Conservation (phyloP, 73 alveolate genomes). For the Effrenium voratum region DNA sequence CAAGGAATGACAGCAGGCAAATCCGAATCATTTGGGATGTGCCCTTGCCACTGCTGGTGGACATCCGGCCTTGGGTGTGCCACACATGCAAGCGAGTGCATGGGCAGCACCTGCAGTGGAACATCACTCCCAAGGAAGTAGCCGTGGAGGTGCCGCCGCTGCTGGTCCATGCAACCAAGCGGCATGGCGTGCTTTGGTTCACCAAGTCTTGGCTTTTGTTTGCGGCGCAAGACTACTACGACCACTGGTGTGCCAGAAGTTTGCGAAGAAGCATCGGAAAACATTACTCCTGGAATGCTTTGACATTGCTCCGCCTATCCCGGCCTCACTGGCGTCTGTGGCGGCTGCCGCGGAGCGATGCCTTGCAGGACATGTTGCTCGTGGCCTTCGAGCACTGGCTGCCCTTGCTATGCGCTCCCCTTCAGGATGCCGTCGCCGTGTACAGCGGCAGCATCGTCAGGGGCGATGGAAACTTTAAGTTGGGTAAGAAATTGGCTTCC, state of each 20-base stretch:
- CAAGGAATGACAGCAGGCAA: too few species aligned
- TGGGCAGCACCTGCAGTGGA: neutral
- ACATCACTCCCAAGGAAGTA: too few species aligned
- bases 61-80: neutral
- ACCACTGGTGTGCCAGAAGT: neutral
- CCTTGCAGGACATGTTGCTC: neutral
- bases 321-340: neutral
- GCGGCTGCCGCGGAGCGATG: neutral
- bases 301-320: neutral
- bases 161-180: too few species aligned
- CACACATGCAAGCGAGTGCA: neutral
- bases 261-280: neutral
- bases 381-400: neutral
- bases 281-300: neutral
- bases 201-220: neutral
- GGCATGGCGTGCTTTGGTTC: too few species aligned
- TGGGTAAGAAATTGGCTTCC: neutral
- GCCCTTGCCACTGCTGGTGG: neutral
- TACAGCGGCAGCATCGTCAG: neutral
- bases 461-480: neutral
- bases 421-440: neutral
- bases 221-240: neutral
- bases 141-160: too few species aligned
- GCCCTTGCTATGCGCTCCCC: neutral
- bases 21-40: neutral